Percentiles rank a stretch among this genome's conserved stretches.
These are phyloP conservation scores for Tuber brumale DNA, from an alignment of 495 filamentous ascomycete species.

Conservation along the genomic window DNA sequence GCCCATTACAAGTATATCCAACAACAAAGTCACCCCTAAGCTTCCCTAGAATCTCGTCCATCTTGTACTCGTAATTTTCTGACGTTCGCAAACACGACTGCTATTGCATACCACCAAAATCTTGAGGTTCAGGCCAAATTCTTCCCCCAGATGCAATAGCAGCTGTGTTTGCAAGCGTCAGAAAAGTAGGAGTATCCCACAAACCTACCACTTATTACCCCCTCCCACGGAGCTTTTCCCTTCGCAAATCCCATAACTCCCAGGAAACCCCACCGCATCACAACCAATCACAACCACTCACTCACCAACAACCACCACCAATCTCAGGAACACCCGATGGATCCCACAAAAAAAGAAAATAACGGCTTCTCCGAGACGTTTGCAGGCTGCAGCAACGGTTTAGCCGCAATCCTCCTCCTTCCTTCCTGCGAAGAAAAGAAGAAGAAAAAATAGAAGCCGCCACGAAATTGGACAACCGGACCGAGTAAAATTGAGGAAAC, in stretches of 20 bases:
- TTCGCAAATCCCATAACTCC: not conserved
- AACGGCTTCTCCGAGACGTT: not conserved
- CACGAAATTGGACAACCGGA: not conserved
- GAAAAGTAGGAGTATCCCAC: too few species aligned
- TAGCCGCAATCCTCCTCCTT: not conserved
- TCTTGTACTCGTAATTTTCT: too few species aligned
- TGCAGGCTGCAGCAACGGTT: not conserved
- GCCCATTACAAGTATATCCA: too few species aligned
- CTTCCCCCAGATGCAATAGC: too few species aligned
- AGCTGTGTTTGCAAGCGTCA: too few species aligned
- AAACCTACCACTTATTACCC: not conserved
- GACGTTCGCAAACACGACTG: too few species aligned
- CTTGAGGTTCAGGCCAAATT: too few species aligned
- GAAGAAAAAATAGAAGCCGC: not conserved
- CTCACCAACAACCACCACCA: not conserved
- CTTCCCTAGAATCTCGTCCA: not conserved
- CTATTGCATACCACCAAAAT: too few species aligned
- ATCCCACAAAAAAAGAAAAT: not conserved
- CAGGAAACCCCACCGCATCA: not conserved
- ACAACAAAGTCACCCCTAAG: not conserved
- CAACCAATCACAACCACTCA: not conserved
- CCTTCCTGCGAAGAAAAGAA: not conserved
- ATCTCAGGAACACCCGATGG: not conserved
- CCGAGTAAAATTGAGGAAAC: not conserved
- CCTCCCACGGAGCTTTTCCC: not conserved